Conservation (phyloP, 805 yeast species). For the Yarrowia alimentaria region DNA sequence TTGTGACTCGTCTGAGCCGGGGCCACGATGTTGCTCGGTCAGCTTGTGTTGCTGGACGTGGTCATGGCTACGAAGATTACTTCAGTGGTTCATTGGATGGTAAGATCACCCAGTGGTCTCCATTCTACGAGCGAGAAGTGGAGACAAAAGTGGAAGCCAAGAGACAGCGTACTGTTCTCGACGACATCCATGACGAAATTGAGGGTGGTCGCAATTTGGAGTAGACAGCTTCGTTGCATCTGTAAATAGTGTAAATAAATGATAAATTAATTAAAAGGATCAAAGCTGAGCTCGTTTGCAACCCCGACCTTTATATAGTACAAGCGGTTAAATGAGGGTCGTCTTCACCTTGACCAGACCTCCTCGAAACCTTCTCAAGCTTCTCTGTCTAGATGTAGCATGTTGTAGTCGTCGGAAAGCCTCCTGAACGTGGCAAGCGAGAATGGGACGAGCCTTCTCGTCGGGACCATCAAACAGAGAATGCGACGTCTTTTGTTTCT, state of each 20-base stretch:
- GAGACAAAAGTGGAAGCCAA: not conserved
- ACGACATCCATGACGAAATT: constrained; percentile 23
- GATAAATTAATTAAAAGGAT: too few species aligned
- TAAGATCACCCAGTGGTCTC: constrained; percentile 58
- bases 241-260: too few species aligned
- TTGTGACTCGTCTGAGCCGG: constrained; percentile 56
- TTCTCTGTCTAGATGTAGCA: constrained; percentile 54
- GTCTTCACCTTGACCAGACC: constrained; percentile 57
- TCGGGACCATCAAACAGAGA: constrained; percentile 82
- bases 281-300: too few species aligned
- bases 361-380: constrained; percentile 70
- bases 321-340: constrained; percentile 3
- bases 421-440: constrained; percentile 78
- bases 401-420: constrained; percentile 82
- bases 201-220: not conserved
- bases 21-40: constrained; percentile 48
- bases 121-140: constrained; percentile 31
- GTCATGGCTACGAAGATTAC: constrained; percentile 47
- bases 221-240: too few species aligned
- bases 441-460: constrained; percentile 71
- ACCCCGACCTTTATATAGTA: too few species aligned
- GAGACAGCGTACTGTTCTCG: constrained; percentile 1
- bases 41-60: constrained; percentile 53
- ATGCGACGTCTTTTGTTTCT: constrained; percentile 15
- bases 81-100: constrained; percentile 69